Conservation (phyloP, 345 rosid genomes). For the Dimocarpus longan region DNA sequence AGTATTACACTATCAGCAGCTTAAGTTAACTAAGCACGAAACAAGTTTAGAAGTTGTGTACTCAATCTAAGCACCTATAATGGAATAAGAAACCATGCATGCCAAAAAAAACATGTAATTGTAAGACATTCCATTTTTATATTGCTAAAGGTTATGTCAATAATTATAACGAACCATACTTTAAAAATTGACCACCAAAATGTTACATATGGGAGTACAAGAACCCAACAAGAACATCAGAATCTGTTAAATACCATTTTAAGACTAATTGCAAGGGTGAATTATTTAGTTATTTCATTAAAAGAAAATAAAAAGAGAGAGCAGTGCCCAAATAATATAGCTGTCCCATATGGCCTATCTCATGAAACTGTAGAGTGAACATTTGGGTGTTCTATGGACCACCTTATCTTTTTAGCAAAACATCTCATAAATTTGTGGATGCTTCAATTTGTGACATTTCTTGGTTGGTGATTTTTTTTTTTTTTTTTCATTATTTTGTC, state of each 20-base stretch:
- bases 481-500: not conserved
- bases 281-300: not conserved
- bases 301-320: not conserved
- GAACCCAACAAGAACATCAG: not conserved
- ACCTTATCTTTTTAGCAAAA: constrained; percentile 20
- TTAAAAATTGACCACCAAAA: not conserved
- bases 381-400: constrained; percentile 12
- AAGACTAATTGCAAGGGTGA: too few relatives aligned
- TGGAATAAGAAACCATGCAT: too few relatives aligned
- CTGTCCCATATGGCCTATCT: constrained; percentile 11
- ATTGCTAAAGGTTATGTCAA: too few relatives aligned
- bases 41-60: too few relatives aligned
- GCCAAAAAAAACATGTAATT: too few relatives aligned
- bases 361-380: not conserved
- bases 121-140: too few relatives aligned
- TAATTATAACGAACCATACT: not conserved
- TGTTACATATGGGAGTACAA: not conserved
- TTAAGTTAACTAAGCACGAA: too few relatives aligned
- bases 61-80: too few relatives aligned
- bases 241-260: not conserved
- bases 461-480: not conserved
- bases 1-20: too few relatives aligned
- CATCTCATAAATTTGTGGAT: not conserved
- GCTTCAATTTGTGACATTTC: not conserved
- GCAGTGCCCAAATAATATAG: constrained; percentile 12